These are phyloP conservation scores for Monoraphidium neglectum DNA, from an alignment of 139 green algal species.

Conservation along the genomic window DNA sequence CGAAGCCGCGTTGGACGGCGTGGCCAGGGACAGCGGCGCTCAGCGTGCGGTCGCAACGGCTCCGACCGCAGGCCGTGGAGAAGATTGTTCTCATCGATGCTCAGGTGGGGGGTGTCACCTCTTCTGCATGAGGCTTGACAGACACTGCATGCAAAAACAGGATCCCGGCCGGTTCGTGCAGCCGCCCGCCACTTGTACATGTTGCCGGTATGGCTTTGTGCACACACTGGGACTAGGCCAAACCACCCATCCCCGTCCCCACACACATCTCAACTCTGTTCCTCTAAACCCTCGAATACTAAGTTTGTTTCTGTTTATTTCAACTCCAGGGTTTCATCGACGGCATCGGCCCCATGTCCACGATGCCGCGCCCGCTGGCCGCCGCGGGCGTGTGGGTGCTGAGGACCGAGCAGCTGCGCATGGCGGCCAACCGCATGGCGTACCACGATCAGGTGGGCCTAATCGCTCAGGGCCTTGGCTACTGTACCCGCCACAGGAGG, in stretches of 20 bases:
- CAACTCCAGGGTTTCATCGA: constrained; percentile 82
- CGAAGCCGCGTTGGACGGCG: too few species aligned
- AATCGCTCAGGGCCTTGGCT: too few species aligned
- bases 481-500: too few species aligned
- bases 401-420: constrained; percentile 64
- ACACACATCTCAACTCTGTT: background rate
- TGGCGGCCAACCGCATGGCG: constrained; percentile 78
- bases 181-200: too few species aligned
- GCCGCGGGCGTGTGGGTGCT: constrained; percentile 74
- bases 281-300: too few species aligned
- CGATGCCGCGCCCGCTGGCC: constrained; percentile 61
- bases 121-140: background rate
- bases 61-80: constrained; percentile 50
- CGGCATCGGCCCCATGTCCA: constrained; percentile 78
- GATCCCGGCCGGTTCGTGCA: too few species aligned
- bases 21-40: too few species aligned
- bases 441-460: constrained; percentile 90
- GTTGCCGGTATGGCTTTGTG: too few species aligned
- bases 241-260: too few species aligned
- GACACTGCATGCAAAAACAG: background rate
- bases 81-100: constrained; percentile 81
- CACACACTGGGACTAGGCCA: too few species aligned
- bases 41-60: too few species aligned
- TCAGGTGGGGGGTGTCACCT: constrained; percentile 52
- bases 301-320: constrained; percentile 10